Evolutionary conservation across 352 stramenopile genomes (phyloP).

Genomic region (Phytophthora chlamydospora): DNA sequence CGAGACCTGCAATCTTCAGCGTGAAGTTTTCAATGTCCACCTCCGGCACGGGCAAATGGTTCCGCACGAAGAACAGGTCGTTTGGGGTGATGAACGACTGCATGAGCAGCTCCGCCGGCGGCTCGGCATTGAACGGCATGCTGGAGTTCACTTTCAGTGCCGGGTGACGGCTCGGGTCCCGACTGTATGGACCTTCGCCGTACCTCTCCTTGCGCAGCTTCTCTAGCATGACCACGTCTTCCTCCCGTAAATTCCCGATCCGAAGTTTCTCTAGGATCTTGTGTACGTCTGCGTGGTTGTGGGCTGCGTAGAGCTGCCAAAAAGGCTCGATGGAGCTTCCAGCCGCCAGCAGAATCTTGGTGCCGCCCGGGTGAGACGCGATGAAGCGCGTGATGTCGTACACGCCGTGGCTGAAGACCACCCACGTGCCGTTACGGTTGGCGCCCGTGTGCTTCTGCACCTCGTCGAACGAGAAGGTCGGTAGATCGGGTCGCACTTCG

Average conservation of each 20-base stretch:
- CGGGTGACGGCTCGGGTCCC: constrained; percentile 90
- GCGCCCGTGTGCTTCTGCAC: constrained; percentile 77
- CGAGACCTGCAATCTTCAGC: constrained; percentile 74
- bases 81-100: constrained; percentile 96
- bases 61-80: constrained; percentile 97
- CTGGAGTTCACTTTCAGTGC: constrained; percentile 93
- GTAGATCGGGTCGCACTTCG: constrained; percentile 46
- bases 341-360: constrained; percentile 90
- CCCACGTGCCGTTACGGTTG: constrained; percentile 88
- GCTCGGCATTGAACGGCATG: constrained; percentile 96
- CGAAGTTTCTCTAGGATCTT: constrained; percentile 91
- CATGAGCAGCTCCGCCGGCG: constrained; percentile 91
- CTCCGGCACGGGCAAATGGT: constrained; percentile 97
- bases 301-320: constrained; percentile 97
- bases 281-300: constrained; percentile 94
- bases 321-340: constrained; percentile 91
- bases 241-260: constrained; percentile 89
- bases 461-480: constrained; percentile 71
- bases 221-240: constrained; percentile 90
- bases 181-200: constrained; percentile 92
- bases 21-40: constrained; percentile 67
- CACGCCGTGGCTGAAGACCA: constrained; percentile 93
- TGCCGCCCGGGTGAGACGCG: constrained; percentile 91
- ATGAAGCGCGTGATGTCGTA: constrained; percentile 99
- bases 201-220: constrained; percentile 82